A percentile compares a stretch with the other conserved stretches of the same genome.
phyloP scores from a whole-genome alignment of 108 stramenopile genomes.

The Nitzschia sp. region DNA sequence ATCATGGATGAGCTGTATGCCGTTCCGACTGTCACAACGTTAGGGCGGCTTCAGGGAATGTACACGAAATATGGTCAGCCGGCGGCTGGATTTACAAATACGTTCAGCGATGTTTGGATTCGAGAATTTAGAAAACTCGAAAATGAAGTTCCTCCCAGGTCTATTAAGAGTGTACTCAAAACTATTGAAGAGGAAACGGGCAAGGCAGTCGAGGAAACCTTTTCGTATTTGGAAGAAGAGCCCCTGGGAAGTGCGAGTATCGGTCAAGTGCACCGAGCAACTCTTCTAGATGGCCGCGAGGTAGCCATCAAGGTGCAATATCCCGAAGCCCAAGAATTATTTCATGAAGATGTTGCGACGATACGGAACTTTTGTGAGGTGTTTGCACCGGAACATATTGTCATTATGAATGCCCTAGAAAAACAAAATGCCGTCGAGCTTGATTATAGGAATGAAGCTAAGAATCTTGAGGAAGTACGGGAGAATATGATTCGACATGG shows the following conservation, averaged over 20 bases:
- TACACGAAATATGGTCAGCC: conserved; percentile 48
- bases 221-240: conserved; percentile 77
- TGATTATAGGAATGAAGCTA: conserved; percentile 76
- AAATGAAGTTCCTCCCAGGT: conserved; percentile 74
- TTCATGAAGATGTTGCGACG: conserved; percentile 76
- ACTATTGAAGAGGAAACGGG: conserved; percentile 56
- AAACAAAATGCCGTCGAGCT: conserved; percentile 60
- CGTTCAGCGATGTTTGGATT: conserved; percentile 45
- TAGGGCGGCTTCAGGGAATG: conserved; percentile 40
- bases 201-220: conserved; percentile 62
- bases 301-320: conserved; percentile 96
- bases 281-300: conserved; percentile 37
- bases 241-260: conserved; percentile 96
- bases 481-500: conserved; percentile 56
- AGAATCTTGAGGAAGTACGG: conserved; percentile 65
- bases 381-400: conserved; percentile 65
- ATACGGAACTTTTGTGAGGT: conserved; percentile 63
- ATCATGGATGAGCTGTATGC: conserved; percentile 37
- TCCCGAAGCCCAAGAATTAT: conserved; percentile 82
- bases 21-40: conserved; percentile 17
- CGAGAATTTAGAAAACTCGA: conserved; percentile 66
- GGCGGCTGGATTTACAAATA: conserved; percentile 41
- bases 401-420: conserved; percentile 54
- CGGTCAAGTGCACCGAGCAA: conserved; percentile 96
- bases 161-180: conserved; percentile 51